Percentiles rank a stretch among this genome's conserved stretches.
Conservation (phyloP, 2,329 filamentous ascomycete genomes). For the Hymenoscyphus linearis region DNA sequence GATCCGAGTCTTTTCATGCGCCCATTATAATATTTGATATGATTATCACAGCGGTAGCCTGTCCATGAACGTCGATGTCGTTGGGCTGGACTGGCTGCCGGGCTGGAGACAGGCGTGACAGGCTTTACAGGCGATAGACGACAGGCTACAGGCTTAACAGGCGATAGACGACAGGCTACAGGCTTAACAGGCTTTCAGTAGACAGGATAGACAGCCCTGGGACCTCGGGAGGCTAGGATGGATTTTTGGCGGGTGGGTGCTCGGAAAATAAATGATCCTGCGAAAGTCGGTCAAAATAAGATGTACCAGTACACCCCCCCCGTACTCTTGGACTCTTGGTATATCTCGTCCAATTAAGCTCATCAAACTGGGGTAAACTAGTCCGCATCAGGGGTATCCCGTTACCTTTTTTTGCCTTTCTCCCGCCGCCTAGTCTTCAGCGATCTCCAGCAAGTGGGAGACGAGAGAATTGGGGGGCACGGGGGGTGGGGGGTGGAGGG, state of each 20-base stretch:
- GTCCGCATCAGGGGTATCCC: conserved; percentile 16
- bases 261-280: conserved; percentile 1
- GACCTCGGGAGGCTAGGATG: no score
- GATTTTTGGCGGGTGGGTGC: neutral
- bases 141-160: no score
- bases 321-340: no score
- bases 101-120: no score
- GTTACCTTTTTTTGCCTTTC: conserved; percentile 21
- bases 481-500: no score
- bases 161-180: no score
- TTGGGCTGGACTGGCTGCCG: no score
- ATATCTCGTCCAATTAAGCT: conserved; percentile 24
- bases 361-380: conserved; percentile 14
- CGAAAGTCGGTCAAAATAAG: neutral
- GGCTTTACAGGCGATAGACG: no score
- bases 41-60: conserved; percentile 1
- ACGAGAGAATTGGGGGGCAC: conserved; percentile 17
- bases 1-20: conserved; percentile 1
- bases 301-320: no score
- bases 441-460: conserved; percentile 25
- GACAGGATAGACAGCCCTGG: no score
- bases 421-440: conserved; percentile 16
- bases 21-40: neutral
- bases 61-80: no score
- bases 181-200: no score